Conservation (phyloP, 805 yeast species). For the Metschnikowia bowlesiae region DNA sequence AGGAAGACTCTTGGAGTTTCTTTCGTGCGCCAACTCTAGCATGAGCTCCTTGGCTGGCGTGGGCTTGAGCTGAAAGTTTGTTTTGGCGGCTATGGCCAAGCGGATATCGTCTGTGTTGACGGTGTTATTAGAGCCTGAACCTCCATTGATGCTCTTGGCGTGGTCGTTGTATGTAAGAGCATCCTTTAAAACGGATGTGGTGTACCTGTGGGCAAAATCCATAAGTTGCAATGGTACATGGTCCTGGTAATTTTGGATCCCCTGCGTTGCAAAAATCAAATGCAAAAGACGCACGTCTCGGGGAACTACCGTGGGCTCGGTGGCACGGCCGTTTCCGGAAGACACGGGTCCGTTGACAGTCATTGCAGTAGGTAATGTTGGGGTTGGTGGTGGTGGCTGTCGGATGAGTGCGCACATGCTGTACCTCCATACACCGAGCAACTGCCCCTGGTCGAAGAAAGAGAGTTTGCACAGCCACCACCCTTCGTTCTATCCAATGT, state of each 20-base stretch:
- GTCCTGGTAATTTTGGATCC: slow-evolving; percentile 87
- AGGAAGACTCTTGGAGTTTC: slow-evolving; percentile 86
- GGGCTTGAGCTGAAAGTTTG: slow-evolving; percentile 95
- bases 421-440: neutral
- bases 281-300: slow-evolving; percentile 90
- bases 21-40: slow-evolving; percentile 85
- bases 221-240: slow-evolving; percentile 92
- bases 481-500: slow-evolving; percentile 1
- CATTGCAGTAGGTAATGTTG: slow-evolving; percentile 2
- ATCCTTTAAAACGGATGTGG: slow-evolving; percentile 81
- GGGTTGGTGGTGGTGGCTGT: neutral
- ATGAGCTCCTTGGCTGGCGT: slow-evolving; percentile 87
- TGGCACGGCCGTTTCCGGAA: slow-evolving; percentile 6
- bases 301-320: slow-evolving; percentile 46
- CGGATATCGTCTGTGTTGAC: slow-evolving; percentile 87
- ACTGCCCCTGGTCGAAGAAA: neutral
- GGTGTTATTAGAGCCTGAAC: slow-evolving; percentile 27
- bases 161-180: slow-evolving; percentile 89
- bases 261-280: slow-evolving; percentile 87
- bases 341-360: slow-evolving; percentile 9
- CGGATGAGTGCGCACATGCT: neutral
- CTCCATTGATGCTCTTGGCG: slow-evolving; percentile 40
- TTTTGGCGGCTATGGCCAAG: slow-evolving; percentile 87
- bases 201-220: slow-evolving; percentile 94
- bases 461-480: neutral